Evolutionary conservation across 805 yeast genomes (phyloP).

Genomic region (Candida manassasensis): DNA sequence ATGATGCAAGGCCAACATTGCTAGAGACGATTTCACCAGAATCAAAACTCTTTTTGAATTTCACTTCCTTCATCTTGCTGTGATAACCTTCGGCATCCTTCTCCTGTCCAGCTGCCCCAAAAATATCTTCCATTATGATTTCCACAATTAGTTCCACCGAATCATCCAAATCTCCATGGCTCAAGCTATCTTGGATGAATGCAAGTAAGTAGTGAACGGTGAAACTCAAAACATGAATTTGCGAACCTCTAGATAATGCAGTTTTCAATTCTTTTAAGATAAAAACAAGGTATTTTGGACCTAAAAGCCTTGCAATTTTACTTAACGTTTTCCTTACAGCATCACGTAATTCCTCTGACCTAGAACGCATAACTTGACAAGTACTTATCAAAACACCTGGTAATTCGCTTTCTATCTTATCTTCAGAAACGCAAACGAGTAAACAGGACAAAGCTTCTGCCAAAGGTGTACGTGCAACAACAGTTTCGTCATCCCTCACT

Average conservation of each 20-base stretch:
- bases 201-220: constrained; percentile 74
- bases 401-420: constrained; percentile 50
- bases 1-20: constrained; percentile 53
- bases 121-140: constrained; percentile 84
- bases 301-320: constrained; percentile 58
- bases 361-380: constrained; percentile 84
- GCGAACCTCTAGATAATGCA: constrained; percentile 85
- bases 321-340: constrained; percentile 73
- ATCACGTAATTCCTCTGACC: constrained; percentile 85
- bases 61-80: constrained; percentile 84
- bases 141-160: constrained; percentile 56
- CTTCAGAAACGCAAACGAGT: constrained; percentile 56
- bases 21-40: constrained; percentile 74
- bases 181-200: constrained; percentile 41
- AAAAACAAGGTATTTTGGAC: constrained; percentile 68
- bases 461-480: constrained; percentile 68
- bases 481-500: constrained; percentile 72
- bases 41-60: constrained; percentile 82
- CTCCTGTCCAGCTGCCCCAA: constrained; percentile 89
- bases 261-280: constrained; percentile 71
- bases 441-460: constrained; percentile 76
- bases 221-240: constrained; percentile 85
- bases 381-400: constrained; percentile 81
- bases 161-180: constrained; percentile 73
- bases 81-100: constrained; percentile 92